Percentiles rank a stretch among this genome's conserved stretches.
These are phyloP conservation scores for Leishmania tropica DNA, from an alignment of 208 protist genomes.

Conservation along the genomic window DNA sequence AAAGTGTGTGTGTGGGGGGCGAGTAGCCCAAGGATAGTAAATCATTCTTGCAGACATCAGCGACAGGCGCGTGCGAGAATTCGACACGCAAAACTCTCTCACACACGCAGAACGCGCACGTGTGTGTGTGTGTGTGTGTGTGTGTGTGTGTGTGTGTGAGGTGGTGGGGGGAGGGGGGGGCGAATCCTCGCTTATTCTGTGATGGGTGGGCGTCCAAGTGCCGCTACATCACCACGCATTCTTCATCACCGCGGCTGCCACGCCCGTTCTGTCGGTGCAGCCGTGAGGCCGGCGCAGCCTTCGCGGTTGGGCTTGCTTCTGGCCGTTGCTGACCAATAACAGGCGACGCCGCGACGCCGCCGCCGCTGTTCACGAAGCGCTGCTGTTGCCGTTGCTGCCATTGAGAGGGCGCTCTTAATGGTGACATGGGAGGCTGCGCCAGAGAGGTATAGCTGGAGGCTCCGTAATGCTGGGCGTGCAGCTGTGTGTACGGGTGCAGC, in stretches of 20 bases:
- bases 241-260: slow-evolving; percentile 12
- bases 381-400: slow-evolving; percentile 11
- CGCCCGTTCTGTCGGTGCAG: slow-evolving; percentile 7
- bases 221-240: slow-evolving; percentile 18
- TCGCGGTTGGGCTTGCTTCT: neutral
- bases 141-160: no score
- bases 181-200: neutral
- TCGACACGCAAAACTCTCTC: no score
- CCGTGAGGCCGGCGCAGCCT: neutral
- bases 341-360: neutral
- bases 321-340: neutral
- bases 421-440: neutral
- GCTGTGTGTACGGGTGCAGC: neutral
- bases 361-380: slow-evolving; percentile 5
- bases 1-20: no score
- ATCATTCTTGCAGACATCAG: no score
- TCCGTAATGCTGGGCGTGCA: neutral
- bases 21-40: no score
- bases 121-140: no score
- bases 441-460: neutral
- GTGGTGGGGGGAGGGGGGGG: neutral
- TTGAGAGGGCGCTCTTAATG: neutral
- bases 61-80: no score
- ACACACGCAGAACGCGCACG: no score
- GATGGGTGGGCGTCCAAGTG: neutral